These are phyloP conservation scores for Xylaria sp. DNA, from an alignment of 2,329 filamentous ascomycete species.

Conservation along the genomic window DNA sequence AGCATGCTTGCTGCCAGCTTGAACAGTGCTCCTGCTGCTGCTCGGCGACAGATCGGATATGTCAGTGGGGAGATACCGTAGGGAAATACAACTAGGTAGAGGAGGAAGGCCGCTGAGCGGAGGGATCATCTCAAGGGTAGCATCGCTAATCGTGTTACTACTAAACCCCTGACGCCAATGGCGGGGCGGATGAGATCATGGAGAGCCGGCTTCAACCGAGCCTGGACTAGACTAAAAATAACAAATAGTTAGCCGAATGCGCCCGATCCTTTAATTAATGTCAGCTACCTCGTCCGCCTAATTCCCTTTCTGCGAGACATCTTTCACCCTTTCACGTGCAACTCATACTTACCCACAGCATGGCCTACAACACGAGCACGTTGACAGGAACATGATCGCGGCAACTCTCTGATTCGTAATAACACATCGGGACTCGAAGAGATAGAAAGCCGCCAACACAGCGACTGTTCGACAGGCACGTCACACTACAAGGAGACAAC, in stretches of 20 bases:
- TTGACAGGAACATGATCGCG: not conserved
- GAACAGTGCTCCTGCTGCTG: constrained; percentile 42
- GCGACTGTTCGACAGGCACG: not conserved
- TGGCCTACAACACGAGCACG: not conserved
- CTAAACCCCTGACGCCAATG: not conserved
- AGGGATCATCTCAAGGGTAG: constrained; percentile 1
- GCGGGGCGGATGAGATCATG: not conserved
- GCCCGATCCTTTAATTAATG: not conserved
- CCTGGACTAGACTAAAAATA: constrained; percentile 11
- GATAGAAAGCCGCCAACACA: not conserved
- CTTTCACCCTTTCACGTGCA: not conserved
- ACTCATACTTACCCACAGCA: not conserved
- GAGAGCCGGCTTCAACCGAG: constrained; percentile 1
- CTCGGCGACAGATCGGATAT: constrained; percentile 60
- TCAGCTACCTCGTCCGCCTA: too few species aligned
- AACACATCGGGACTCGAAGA: not conserved
- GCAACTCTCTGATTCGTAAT: not conserved
- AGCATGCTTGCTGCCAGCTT: constrained; percentile 46
- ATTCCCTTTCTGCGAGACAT: not conserved
- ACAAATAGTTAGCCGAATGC: constrained; percentile 10
- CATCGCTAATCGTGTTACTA: not conserved
- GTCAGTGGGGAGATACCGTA: constrained; percentile 54
- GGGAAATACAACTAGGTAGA: too few species aligned
- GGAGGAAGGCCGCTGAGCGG: too few species aligned
- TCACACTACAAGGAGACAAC: not conserved